Conservation (phyloP, 1,139 yeast genomes). For the Suhomyces panamericanus region DNA sequence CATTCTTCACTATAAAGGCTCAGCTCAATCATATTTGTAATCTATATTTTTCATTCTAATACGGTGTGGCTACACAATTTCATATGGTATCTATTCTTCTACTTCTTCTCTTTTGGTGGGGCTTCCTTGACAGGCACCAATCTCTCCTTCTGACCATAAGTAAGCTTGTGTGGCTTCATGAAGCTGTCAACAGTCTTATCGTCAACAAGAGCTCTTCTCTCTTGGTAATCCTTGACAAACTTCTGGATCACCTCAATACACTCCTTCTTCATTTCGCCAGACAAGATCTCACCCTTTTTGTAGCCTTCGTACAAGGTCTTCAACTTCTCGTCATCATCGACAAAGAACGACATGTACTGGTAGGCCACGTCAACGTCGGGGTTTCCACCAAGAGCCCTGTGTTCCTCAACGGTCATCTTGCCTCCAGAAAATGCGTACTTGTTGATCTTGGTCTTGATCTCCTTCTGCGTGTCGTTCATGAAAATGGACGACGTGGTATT, state of each 20-base stretch:
- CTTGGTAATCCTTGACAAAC: slow-evolving; percentile 81
- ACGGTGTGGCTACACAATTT: no score
- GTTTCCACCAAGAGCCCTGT: slow-evolving; percentile 84
- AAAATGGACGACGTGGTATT: slow-evolving; percentile 79
- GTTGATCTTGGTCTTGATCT: slow-evolving; percentile 91
- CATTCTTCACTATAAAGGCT: no score
- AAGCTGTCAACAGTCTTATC: slow-evolving; percentile 66
- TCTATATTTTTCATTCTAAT: no score
- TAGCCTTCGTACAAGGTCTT: slow-evolving; percentile 63
- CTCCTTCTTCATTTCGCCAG: slow-evolving; percentile 91
- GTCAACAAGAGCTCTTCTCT: slow-evolving; percentile 64
- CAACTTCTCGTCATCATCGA: slow-evolving; percentile 82
- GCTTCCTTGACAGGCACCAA: slow-evolving; percentile 59
- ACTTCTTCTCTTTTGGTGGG: slow-evolving; percentile 7
- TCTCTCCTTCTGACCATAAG: slow-evolving; percentile 72
- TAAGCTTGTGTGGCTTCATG: slow-evolving; percentile 84
- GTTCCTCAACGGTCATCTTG: slow-evolving; percentile 82
- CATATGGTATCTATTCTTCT: background rate
- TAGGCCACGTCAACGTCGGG: slow-evolving; percentile 95
- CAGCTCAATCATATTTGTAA: no score
- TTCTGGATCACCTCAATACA: slow-evolving; percentile 80
- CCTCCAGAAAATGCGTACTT: slow-evolving; percentile 98
- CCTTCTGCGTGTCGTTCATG: slow-evolving; percentile 92
- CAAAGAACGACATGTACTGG: slow-evolving; percentile 88
- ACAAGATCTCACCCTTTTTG: slow-evolving; percentile 76